Evolutionary conservation across 371 early-diverging fungal species (phyloP).

Genomic region (Lichtheimia corymbifera): DNA sequence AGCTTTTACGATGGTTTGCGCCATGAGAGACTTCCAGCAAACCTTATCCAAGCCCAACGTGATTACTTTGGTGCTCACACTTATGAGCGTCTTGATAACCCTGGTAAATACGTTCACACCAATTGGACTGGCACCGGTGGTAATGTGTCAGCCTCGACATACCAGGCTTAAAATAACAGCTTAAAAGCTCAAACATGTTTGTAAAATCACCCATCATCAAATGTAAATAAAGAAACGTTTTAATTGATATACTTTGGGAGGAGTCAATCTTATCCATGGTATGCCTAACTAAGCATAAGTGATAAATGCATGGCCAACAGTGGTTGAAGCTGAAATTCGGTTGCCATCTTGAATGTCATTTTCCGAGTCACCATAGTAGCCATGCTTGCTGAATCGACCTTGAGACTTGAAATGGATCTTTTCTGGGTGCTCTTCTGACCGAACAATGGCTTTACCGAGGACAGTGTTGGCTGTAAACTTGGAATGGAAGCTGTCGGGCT

Average conservation of each 20-base stretch:
- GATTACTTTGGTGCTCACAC: conserved; percentile 99
- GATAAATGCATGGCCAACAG: not conserved
- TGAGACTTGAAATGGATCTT: conserved; percentile 1
- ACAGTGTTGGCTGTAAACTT: not conserved
- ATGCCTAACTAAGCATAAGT: not conserved
- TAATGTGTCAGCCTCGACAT: conserved; percentile 64
- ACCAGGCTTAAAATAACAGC: conserved; percentile 30
- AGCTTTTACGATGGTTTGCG: conserved; percentile 98
- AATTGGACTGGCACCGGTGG: conserved; percentile 96
- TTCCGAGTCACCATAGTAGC: conserved; percentile 3
- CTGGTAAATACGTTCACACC: conserved; percentile 79
- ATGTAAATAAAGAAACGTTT: not conserved
- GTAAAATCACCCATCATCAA: not conserved
- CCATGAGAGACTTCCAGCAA: conserved; percentile 88
- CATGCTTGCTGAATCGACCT: not conserved
- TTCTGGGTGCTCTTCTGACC: not conserved
- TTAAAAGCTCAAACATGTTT: not conserved
- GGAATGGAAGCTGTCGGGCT: conserved; percentile 1
- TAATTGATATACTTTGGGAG: not conserved
- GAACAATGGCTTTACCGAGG: not conserved
- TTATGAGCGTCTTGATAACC: conserved; percentile 79
- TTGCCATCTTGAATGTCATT: not conserved
- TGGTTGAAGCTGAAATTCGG: too few relatives aligned
- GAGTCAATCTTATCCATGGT: not conserved
- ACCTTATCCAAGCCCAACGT: conserved; percentile 96